Percentiles rank a stretch among this genome's conserved stretches.
phyloP scores from a whole-genome alignment of 805 yeast species.

The Metschnikowia vanudenii region DNA sequence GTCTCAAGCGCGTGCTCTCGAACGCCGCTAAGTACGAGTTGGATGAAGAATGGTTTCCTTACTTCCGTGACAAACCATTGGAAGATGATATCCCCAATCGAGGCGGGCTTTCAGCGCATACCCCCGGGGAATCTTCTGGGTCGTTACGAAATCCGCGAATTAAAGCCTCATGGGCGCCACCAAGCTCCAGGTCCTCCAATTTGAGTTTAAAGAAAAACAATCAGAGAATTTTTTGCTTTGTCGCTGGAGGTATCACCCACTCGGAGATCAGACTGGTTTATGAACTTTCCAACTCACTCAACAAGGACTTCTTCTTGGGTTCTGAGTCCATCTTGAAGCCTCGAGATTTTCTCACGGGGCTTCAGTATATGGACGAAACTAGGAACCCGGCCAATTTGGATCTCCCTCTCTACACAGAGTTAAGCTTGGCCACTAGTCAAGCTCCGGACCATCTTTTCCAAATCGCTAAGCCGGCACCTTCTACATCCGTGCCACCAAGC shows the following conservation, averaged over 20 bases:
- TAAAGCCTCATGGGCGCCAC: constrained; percentile 23
- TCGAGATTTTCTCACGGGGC: constrained; percentile 43
- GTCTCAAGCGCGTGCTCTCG: constrained; percentile 56
- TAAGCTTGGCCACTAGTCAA: constrained; percentile 12
- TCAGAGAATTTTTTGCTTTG: constrained; percentile 74
- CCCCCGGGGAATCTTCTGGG: constrained; percentile 7
- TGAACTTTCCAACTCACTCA: constrained; percentile 58
- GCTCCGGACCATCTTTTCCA: constrained; percentile 20
- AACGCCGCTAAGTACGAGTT: constrained; percentile 50
- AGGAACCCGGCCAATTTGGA: constrained; percentile 42
- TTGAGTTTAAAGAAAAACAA: constrained; percentile 23
- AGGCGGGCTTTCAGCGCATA: constrained; percentile 1
- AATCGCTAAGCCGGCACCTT: constrained; percentile 9
- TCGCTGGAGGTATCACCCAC: constrained; percentile 88
- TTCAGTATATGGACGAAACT: constrained; percentile 38
- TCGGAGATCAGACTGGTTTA: constrained; percentile 76
- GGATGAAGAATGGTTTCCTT: constrained; percentile 65
- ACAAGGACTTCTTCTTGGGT: constrained; percentile 61
- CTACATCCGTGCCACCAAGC: constrained; percentile 1
- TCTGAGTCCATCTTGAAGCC: constrained; percentile 47
- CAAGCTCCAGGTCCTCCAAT: constrained; percentile 18
- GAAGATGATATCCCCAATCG: constrained; percentile 38
- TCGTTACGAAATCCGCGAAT: constrained; percentile 19
- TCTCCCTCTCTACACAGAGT: constrained; percentile 24
- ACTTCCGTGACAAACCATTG: constrained; percentile 70